Evolutionary conservation across 495 filamentous ascomycete species (phyloP).

Genomic region (Hyaloscypha variabilis): DNA sequence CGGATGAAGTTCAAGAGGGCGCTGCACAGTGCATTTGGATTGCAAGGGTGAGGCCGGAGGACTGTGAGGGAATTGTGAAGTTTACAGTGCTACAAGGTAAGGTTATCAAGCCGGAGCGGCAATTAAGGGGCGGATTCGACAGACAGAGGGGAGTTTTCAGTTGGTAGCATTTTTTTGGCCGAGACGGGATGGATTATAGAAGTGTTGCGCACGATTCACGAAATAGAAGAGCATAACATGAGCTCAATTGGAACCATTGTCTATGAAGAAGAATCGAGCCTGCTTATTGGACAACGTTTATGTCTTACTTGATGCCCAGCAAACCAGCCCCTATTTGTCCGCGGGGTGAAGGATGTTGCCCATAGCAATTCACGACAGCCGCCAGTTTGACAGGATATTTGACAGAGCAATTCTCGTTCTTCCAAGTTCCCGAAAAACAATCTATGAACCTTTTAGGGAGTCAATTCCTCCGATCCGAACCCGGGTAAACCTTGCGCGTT

Average conservation of each 20-base stretch:
- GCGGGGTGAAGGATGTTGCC: background rate
- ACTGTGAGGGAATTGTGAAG: slow-evolving; percentile 90
- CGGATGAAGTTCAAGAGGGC: slow-evolving; percentile 49
- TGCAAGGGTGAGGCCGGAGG: slow-evolving; percentile 83
- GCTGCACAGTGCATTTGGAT: slow-evolving; percentile 94
- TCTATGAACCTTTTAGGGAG: background rate
- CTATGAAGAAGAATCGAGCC: background rate
- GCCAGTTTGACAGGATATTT: background rate
- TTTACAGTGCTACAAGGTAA: slow-evolving; percentile 93
- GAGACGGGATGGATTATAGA: too few species aligned
- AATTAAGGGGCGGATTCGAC: slow-evolving; percentile 92
- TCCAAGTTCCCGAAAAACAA: background rate
- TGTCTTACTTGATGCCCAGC: background rate
- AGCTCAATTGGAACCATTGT: background rate
- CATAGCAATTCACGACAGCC: background rate
- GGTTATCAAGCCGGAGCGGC: slow-evolving; percentile 81
- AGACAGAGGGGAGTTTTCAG: slow-evolving; percentile 75
- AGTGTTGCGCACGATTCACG: too few species aligned
- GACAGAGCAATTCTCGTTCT: background rate
- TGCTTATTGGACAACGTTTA: background rate
- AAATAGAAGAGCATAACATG: background rate
- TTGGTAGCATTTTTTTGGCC: slow-evolving; percentile 59
- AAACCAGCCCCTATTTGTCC: background rate
- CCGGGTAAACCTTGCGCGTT: background rate
- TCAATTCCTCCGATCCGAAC: background rate